phyloP scores from a whole-genome alignment of 805 yeast genomes.

The Nakazawaea peltata region DNA sequence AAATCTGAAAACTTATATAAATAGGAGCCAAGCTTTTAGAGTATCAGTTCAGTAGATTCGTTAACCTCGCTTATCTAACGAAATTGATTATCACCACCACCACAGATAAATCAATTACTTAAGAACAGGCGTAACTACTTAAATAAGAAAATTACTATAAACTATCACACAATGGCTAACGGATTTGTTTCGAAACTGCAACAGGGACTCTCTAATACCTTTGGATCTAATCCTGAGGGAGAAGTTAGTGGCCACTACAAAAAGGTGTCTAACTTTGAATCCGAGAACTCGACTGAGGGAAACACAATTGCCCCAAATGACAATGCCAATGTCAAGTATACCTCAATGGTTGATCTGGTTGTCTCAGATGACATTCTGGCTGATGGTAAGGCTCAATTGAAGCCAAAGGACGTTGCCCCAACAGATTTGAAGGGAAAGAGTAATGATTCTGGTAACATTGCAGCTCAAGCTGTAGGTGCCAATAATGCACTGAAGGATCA shows the following conservation, averaged over 20 bases:
- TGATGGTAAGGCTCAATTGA: neutral
- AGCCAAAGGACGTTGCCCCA: neutral
- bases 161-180: too few species aligned
- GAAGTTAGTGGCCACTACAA: conserved; percentile 8
- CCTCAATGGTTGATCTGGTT: conserved; percentile 22
- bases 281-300: conserved; percentile 1
- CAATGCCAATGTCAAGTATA: conserved; percentile 15
- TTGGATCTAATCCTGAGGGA: conserved; percentile 1
- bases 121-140: too few species aligned
- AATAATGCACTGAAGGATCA: neutral
- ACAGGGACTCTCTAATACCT: conserved; percentile 1
- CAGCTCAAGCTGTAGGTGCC: conserved; percentile 4
- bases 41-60: too few species aligned
- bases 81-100: too few species aligned
- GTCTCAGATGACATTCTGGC: conserved; percentile 3
- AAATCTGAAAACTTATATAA: too few species aligned
- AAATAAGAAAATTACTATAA: too few species aligned
- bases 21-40: too few species aligned
- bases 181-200: too few species aligned
- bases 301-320: conserved; percentile 11
- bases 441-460: neutral
- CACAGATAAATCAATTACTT: too few species aligned
- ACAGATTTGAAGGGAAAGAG: neutral
- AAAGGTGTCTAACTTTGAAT: neutral
- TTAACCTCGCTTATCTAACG: too few species aligned